These are phyloP conservation scores for Trametes sp. DNA, from an alignment of 1,284 basidiomycete species.

Conservation along the genomic window DNA sequence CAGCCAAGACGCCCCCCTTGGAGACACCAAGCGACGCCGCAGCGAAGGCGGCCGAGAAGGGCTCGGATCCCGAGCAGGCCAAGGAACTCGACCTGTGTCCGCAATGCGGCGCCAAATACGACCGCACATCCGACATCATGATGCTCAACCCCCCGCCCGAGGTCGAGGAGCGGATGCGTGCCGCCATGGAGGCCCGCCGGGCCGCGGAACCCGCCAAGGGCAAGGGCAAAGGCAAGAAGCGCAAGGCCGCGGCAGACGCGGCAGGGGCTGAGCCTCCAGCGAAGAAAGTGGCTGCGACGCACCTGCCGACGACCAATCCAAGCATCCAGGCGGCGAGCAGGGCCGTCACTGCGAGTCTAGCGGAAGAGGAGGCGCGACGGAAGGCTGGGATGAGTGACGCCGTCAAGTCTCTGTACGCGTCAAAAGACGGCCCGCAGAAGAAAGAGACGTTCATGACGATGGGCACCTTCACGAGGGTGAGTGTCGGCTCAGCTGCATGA, in stretches of 20 bases:
- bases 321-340: constrained; percentile 64
- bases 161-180: constrained; percentile 62
- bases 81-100: constrained; percentile 66
- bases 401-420: constrained; percentile 73
- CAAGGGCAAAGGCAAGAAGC: constrained; percentile 74
- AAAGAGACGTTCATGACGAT: constrained; percentile 87
- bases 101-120: constrained; percentile 76
- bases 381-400: constrained; percentile 80
- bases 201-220: constrained; percentile 58
- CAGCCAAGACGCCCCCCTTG: constrained; percentile 39
- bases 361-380: constrained; percentile 75
- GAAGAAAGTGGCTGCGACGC: constrained; percentile 59
- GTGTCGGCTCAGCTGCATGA: constrained; percentile 41
- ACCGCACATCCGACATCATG: constrained; percentile 59
- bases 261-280: constrained; percentile 39
- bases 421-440: constrained; percentile 55
- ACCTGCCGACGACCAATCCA: constrained; percentile 54
- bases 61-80: constrained; percentile 23
- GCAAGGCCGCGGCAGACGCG: constrained; percentile 53
- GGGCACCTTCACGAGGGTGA: constrained; percentile 81
- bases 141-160: constrained; percentile 69
- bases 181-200: constrained; percentile 61
- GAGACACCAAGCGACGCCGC: constrained; percentile 35
- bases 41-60: constrained; percentile 34
- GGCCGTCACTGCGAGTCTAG: constrained; percentile 68